A percentile compares a stretch with the other conserved stretches of the same genome.
phyloP scores from a whole-genome alignment of 1,284 basidiomycete species.

The Trichosporon coremiiforme region DNA sequence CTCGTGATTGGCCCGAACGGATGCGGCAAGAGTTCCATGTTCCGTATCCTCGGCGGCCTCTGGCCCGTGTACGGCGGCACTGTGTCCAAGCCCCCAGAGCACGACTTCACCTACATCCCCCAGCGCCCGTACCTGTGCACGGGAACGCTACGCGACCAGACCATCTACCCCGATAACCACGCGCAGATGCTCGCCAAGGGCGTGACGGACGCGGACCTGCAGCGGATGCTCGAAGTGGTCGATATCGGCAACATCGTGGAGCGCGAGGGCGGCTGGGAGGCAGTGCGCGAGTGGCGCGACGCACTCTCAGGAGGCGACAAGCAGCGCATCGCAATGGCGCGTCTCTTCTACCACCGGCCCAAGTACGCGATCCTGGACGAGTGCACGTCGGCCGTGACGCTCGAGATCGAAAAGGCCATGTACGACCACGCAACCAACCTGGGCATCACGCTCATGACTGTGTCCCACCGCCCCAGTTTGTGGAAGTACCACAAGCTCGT shows the following conservation, averaged over 20 bases:
- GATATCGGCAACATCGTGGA: slow-evolving; percentile 87
- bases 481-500: slow-evolving; percentile 96
- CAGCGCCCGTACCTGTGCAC: slow-evolving; percentile 92
- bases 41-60: slow-evolving; percentile 91
- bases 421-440: slow-evolving; percentile 88
- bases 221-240: slow-evolving; percentile 72
- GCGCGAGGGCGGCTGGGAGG: slow-evolving; percentile 95
- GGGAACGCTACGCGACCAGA: slow-evolving; percentile 91
- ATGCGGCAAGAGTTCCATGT: slow-evolving; percentile 82
- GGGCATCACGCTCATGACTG: slow-evolving; percentile 86
- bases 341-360: slow-evolving; percentile 92
- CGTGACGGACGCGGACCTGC: slow-evolving; percentile 74
- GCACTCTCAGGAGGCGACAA: slow-evolving; percentile 73
- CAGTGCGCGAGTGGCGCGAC: slow-evolving; percentile 87
- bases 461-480: slow-evolving; percentile 86
- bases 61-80: slow-evolving; percentile 96
- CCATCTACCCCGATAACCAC: slow-evolving; percentile 76
- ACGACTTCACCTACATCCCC: slow-evolving; percentile 91
- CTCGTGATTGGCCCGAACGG: slow-evolving; percentile 93
- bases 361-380: slow-evolving; percentile 98
- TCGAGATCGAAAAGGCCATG: slow-evolving; percentile 91
- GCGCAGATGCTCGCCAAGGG: slow-evolving; percentile 64
- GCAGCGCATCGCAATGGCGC: slow-evolving; percentile 88
- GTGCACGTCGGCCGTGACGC: slow-evolving; percentile 89
- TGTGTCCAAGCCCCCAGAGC: slow-evolving; percentile 88